A percentile compares a stretch with the other conserved stretches of the same genome.
Conservation (phyloP, 176 grass and related monocot genomes). For the Saccharum officinarum region DNA sequence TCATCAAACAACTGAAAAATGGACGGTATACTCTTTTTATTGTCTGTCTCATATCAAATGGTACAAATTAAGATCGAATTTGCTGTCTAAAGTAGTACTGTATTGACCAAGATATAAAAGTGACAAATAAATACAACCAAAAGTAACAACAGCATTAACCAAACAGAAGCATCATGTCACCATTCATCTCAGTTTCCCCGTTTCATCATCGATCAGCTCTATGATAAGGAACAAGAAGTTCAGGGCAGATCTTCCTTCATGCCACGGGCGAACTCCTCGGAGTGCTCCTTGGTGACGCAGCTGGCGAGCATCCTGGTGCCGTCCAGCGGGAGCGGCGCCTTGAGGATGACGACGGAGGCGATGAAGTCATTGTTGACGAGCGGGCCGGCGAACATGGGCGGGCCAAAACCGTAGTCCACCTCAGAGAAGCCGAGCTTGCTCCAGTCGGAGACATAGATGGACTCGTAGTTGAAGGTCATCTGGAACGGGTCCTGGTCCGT, state of each 20-base stretch:
- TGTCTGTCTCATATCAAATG: constrained; percentile 34
- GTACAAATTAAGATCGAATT: constrained; percentile 28
- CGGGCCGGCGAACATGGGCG: constrained; percentile 62
- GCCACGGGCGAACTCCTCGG: constrained; percentile 52
- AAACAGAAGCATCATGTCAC: constrained; percentile 1
- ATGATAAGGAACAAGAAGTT: neutral
- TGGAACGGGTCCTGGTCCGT: constrained; percentile 56
- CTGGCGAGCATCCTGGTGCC: constrained; percentile 69
- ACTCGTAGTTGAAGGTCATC: constrained; percentile 86
- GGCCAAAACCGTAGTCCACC: constrained; percentile 73
- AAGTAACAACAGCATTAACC: constrained; percentile 14
- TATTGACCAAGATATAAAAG: constrained; percentile 23
- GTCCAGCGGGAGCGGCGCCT: constrained; percentile 69
- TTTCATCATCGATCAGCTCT: neutral
- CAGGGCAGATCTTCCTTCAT: constrained; percentile 52
- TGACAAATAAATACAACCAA: constrained; percentile 27
- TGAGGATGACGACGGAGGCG: constrained; percentile 72
- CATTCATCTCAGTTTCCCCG: neutral
- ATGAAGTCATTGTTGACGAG: constrained; percentile 88
- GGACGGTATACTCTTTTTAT: constrained; percentile 40
- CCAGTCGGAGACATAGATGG: constrained; percentile 79
- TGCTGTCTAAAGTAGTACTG: constrained; percentile 20
- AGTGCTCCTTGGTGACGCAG: constrained; percentile 78
- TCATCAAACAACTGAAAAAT: neutral
- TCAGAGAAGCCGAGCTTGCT: constrained; percentile 82